Conservation (phyloP, 108 stramenopile species). For the Mayamaea pseudoterrestris region DNA sequence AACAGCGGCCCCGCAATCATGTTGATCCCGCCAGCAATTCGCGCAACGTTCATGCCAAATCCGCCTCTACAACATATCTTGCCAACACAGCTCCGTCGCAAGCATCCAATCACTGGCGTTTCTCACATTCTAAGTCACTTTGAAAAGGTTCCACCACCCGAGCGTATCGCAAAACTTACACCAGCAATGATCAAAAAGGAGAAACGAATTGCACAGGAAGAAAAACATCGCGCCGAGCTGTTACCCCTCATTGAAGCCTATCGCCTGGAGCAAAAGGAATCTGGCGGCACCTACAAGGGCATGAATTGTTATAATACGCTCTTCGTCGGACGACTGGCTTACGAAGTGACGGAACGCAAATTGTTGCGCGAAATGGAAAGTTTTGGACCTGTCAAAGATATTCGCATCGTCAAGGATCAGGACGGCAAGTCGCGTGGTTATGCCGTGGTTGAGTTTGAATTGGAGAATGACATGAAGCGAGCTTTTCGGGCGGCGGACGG, state of each 20-base stretch:
- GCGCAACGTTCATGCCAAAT: slow-evolving; percentile 78
- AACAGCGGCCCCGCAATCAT: slow-evolving; percentile 75
- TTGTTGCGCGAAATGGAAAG: slow-evolving; percentile 86
- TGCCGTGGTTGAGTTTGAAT: slow-evolving; percentile 93
- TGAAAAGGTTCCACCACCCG: slow-evolving; percentile 40
- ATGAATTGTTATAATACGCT: slow-evolving; percentile 95
- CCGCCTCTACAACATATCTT: slow-evolving; percentile 66
- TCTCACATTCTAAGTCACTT: slow-evolving; percentile 40
- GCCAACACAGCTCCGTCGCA: slow-evolving; percentile 36
- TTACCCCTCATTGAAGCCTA: slow-evolving; percentile 48
- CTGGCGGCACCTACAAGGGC: slow-evolving; percentile 52
- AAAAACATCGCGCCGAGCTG: slow-evolving; percentile 20
- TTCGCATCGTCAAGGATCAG: slow-evolving; percentile 61
- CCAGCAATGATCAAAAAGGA: slow-evolving; percentile 35
- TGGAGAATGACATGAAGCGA: slow-evolving; percentile 79
- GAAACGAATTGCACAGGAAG: slow-evolving; percentile 11
- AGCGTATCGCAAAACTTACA: slow-evolving; percentile 38
- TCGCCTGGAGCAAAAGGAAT: slow-evolving; percentile 46
- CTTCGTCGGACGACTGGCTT: slow-evolving; percentile 88
- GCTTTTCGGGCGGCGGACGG: slow-evolving; percentile 88
- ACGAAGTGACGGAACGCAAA: slow-evolving; percentile 93
- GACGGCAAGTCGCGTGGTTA: slow-evolving; percentile 69
- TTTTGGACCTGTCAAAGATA: slow-evolving; percentile 81
- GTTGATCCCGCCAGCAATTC: slow-evolving; percentile 84
- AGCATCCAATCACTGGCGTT: slow-evolving; percentile 33